Evolutionary conservation across 345 rosid genomes (phyloP).

Genomic region (Streptanthus diversifolius): DNA sequence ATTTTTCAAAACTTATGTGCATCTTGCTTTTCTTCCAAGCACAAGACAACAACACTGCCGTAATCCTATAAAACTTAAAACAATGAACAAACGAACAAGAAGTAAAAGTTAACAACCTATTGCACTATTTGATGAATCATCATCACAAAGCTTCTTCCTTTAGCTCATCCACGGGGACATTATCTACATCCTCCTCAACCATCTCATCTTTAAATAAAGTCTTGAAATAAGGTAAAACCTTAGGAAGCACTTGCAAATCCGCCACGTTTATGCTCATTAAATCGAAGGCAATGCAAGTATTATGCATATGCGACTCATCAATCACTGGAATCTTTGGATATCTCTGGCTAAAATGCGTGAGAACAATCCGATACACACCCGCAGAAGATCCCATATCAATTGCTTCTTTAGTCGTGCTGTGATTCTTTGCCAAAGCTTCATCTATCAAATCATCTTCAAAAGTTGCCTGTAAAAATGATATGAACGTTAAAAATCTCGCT

Average conservation of each 20-base stretch:
- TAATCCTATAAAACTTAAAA: not conserved
- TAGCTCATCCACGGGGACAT: constrained; percentile 31
- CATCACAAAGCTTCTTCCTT: constrained; percentile 30
- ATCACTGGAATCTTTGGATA: constrained; percentile 86
- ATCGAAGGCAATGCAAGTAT: constrained; percentile 87
- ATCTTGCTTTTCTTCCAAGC: not conserved
- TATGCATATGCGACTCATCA: constrained; percentile 76
- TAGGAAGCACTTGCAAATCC: constrained; percentile 73
- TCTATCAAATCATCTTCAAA: constrained; percentile 89
- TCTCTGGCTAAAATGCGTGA: constrained; percentile 97
- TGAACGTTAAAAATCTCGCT: not conserved
- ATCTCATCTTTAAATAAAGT: constrained; percentile 72
- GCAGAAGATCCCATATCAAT: constrained; percentile 65
- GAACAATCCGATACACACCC: constrained; percentile 67
- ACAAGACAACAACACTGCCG: not conserved
- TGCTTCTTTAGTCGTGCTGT: constrained; percentile 96
- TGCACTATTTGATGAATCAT: constrained; percentile 4
- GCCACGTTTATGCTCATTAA: constrained; percentile 92
- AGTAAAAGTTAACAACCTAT: not conserved
- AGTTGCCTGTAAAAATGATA: constrained; percentile 57
- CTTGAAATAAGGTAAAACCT: constrained; percentile 74
- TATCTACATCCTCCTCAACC: constrained; percentile 58
- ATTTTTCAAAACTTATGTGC: not conserved
- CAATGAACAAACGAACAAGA: not conserved
- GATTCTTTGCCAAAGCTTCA: constrained; percentile 84